Evolutionary conservation across 805 yeast species (phyloP).

Genomic region (Suhomyces prunicola): DNA sequence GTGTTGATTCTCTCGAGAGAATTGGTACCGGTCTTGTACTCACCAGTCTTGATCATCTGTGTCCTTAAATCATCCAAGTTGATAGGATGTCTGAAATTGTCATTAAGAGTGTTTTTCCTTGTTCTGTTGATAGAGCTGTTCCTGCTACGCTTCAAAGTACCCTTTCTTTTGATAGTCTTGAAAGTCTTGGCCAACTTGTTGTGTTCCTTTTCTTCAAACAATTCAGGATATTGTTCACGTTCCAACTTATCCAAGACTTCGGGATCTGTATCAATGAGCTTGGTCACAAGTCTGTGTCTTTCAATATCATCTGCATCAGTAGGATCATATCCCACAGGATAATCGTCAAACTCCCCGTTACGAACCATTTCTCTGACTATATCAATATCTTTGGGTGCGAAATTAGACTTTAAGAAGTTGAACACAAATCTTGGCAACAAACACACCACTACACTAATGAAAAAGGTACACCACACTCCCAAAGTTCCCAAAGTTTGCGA

Average conservation of each 20-base stretch:
- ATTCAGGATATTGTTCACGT: conserved; percentile 18
- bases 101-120: conserved; percentile 19
- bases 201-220: neutral
- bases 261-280: conserved; percentile 33
- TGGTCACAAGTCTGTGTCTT: conserved; percentile 30
- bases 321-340: conserved; percentile 71
- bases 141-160: conserved; percentile 25
- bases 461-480: conserved; percentile 64
- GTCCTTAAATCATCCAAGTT: conserved; percentile 31
- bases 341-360: conserved; percentile 64
- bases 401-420: conserved; percentile 53
- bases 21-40: conserved; percentile 30
- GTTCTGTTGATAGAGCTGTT: conserved; percentile 17
- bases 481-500: conserved; percentile 60
- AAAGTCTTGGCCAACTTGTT: conserved; percentile 24
- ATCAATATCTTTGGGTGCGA: conserved; percentile 65
- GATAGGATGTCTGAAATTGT: conserved; percentile 32
- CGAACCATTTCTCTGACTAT: conserved; percentile 68
- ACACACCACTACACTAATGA: conserved; percentile 62
- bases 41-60: conserved; percentile 39
- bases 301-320: conserved; percentile 60
- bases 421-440: conserved; percentile 64
- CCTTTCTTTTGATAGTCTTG: conserved; percentile 32
- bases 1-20: conserved; percentile 42
- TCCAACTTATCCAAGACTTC: conserved; percentile 34